These are phyloP conservation scores for Macrophomina pseudophaseolina DNA, from an alignment of 2,329 filamentous ascomycete species.

Conservation along the genomic window DNA sequence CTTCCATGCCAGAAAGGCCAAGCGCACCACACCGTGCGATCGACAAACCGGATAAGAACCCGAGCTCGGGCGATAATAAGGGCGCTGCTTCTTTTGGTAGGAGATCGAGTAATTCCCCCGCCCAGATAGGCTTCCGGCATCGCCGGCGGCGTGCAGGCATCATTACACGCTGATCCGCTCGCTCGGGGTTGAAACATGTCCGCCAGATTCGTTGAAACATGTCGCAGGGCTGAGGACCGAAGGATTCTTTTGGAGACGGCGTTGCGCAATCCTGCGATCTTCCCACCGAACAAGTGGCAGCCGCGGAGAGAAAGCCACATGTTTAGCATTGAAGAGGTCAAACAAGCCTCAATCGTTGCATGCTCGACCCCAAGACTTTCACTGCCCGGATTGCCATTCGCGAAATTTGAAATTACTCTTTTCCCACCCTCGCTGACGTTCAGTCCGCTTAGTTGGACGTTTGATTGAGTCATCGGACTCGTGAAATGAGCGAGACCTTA, in stretches of 20 bases:
- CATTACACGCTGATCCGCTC: background rate
- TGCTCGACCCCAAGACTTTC: too few species aligned
- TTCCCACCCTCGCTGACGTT: background rate
- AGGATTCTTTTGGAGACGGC: background rate
- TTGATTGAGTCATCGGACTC: background rate
- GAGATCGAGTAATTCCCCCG: background rate
- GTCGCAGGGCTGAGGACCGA: background rate
- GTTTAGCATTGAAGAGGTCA: background rate
- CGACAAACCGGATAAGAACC: constrained; percentile 1
- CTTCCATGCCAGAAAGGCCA: background rate
- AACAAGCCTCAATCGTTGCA: background rate
- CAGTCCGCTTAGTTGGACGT: background rate
- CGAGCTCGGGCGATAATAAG: background rate
- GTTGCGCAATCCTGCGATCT: background rate
- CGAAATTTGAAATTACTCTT: background rate
- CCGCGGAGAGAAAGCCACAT: background rate
- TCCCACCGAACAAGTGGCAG: background rate
- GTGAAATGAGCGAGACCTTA: background rate
- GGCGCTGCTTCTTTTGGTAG: background rate
- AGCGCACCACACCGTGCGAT: background rate
- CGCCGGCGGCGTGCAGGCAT: background rate
- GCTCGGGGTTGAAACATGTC: constrained; percentile 1
- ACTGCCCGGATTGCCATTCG: background rate
- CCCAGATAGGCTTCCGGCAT: background rate
- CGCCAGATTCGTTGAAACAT: constrained; percentile 2